A percentile compares a stretch with the other conserved stretches of the same genome.
Conservation (phyloP, 1,284 basidiomycete genomes). For the Moniliophthora roreri region DNA sequence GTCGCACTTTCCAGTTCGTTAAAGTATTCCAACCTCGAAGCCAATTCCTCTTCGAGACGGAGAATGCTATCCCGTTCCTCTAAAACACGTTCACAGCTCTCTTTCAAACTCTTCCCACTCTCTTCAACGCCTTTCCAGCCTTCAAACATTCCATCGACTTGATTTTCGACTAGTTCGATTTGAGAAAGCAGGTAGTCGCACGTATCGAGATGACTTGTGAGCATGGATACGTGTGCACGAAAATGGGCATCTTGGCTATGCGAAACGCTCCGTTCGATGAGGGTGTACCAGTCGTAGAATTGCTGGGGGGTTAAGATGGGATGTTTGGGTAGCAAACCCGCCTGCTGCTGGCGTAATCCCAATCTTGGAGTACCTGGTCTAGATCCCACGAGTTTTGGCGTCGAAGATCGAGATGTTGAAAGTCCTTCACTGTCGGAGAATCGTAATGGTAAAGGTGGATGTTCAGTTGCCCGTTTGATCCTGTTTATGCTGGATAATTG, state of each 20-base stretch:
- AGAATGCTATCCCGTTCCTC: constrained; percentile 86
- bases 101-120: constrained; percentile 82
- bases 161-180: constrained; percentile 69
- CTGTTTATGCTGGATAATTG: constrained; percentile 66
- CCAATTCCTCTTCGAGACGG: constrained; percentile 77
- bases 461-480: constrained; percentile 65
- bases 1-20: constrained; percentile 89
- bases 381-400: constrained; percentile 16
- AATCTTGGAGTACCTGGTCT: constrained; percentile 41
- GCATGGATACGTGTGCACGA: constrained; percentile 74
- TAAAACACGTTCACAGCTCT: constrained; percentile 85
- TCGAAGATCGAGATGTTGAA: constrained; percentile 24
- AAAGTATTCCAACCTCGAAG: constrained; percentile 82
- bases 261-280: constrained; percentile 84
- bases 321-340: constrained; percentile 59
- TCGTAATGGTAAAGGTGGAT: constrained; percentile 51
- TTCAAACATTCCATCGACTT: constrained; percentile 80
- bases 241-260: constrained; percentile 92
- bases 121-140: constrained; percentile 87
- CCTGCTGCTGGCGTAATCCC: constrained; percentile 28
- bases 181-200: constrained; percentile 72
- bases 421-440: neutral
- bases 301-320: constrained; percentile 87
- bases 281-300: constrained; percentile 92
- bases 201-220: constrained; percentile 71